Percentiles rank a stretch among this genome's conserved stretches.
These are phyloP conservation scores for Leucocoprinus leucothites DNA, from an alignment of 768 basidiomycete genomes.

Conservation along the genomic window DNA sequence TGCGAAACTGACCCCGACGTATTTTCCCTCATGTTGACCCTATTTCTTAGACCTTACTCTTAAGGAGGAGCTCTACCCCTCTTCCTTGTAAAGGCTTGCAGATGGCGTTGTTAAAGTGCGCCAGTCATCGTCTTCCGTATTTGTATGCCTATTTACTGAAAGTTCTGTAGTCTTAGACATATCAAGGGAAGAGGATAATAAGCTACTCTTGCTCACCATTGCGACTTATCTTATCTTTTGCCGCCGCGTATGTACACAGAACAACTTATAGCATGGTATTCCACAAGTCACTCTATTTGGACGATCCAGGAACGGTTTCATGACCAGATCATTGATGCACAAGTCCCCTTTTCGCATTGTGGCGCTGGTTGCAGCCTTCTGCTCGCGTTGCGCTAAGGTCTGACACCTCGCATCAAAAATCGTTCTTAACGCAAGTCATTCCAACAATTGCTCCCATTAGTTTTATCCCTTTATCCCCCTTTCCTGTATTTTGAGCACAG, in stretches of 20 bases:
- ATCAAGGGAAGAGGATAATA: neutral
- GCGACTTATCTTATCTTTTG: neutral
- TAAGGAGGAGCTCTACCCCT: conserved; percentile 44
- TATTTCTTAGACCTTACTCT: conserved; percentile 30
- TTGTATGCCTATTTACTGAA: neutral
- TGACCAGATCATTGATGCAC: too few relatives aligned
- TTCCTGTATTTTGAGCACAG: too few relatives aligned
- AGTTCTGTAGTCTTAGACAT: neutral
- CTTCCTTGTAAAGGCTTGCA: conserved; percentile 16
- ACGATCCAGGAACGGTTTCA: too few relatives aligned
- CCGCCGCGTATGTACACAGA: conserved; percentile 3
- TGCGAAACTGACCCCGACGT: conserved; percentile 15
- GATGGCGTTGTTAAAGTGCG: neutral
- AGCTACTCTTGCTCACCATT: neutral
- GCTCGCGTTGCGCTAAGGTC: too few relatives aligned
- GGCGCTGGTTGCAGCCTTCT: too few relatives aligned
- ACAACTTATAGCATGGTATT: conserved; percentile 1
- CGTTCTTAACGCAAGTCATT: too few relatives aligned
- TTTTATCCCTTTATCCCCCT: too few relatives aligned
- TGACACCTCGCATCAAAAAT: too few relatives aligned
- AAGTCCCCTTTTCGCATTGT: too few relatives aligned
- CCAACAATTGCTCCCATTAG: too few relatives aligned
- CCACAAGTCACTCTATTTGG: neutral
- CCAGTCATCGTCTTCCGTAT: neutral
- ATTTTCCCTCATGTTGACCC: neutral